A percentile compares a stretch with the other conserved stretches of the same genome.
These are phyloP conservation scores for Schizosaccharomyces octosporus DNA, from an alignment of 805 yeast genomes.

Conservation along the genomic window DNA sequence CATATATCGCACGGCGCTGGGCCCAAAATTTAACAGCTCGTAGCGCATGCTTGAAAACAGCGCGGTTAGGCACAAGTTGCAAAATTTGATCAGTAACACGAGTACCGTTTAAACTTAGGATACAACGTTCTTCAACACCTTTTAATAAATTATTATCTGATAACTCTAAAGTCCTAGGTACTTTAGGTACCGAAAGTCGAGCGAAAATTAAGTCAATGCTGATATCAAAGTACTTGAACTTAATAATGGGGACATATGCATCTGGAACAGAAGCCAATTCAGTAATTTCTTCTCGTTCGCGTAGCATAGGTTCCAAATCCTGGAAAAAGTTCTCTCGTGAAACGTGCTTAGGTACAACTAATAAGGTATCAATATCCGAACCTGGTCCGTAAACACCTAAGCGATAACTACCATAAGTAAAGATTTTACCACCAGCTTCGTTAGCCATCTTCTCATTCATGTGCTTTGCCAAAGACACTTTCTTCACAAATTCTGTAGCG, in stretches of 20 bases:
- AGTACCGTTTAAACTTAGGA: slow-evolving; percentile 81
- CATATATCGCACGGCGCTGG: slow-evolving; percentile 77
- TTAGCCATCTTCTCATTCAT: slow-evolving; percentile 94
- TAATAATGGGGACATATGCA: slow-evolving; percentile 92
- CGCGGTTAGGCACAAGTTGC: slow-evolving; percentile 71
- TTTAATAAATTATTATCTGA: slow-evolving; percentile 65
- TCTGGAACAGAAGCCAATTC: slow-evolving; percentile 88
- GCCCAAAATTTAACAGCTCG: slow-evolving; percentile 95
- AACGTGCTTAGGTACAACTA: slow-evolving; percentile 94
- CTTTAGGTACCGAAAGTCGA: slow-evolving; percentile 54
- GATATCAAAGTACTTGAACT: slow-evolving; percentile 69
- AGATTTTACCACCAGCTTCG: slow-evolving; percentile 95
- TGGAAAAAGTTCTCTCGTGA: slow-evolving; percentile 70
- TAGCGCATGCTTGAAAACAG: slow-evolving; percentile 75
- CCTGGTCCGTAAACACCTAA: slow-evolving; percentile 96
- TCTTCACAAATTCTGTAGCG: slow-evolving; percentile 59
- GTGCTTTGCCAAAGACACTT: slow-evolving; percentile 54
- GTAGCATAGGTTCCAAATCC: slow-evolving; percentile 46
- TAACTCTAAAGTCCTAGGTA: slow-evolving; percentile 49
- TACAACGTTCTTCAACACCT: slow-evolving; percentile 75
- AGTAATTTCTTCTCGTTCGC: slow-evolving; percentile 56
- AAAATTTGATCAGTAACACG: slow-evolving; percentile 90
- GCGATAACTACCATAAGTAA: slow-evolving; percentile 82
- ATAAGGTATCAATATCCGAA: slow-evolving; percentile 84
- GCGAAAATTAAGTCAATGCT: slow-evolving; percentile 82